Evolutionary conservation across 192 early-diverging fungal genomes (phyloP).

Genomic region (Entophlyctis luteolus): DNA sequence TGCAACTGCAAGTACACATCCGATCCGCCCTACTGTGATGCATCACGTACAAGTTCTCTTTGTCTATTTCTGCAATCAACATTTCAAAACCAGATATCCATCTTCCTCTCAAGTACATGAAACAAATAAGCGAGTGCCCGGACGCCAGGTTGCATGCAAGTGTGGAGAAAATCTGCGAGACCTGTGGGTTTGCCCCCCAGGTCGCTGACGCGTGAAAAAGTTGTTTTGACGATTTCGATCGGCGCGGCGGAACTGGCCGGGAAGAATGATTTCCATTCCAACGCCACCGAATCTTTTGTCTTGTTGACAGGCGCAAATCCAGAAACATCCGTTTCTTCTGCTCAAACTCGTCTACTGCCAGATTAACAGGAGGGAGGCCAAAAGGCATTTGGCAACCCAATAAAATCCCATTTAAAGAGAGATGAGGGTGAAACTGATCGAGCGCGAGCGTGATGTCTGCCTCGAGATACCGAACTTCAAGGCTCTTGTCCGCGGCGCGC

Average conservation of each 20-base stretch:
- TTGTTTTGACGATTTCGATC: too few species aligned
- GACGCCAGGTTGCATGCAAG: neutral
- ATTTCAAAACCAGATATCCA: constrained; percentile 13
- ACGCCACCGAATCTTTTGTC: too few species aligned
- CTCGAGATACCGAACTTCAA: constrained; percentile 3
- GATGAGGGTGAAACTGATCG: constrained; percentile 5
- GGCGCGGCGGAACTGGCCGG: too few species aligned
- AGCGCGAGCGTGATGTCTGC: neutral
- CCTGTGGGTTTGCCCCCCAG: constrained; percentile 24
- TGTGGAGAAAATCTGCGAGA: constrained; percentile 25
- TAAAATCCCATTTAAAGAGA: too few species aligned
- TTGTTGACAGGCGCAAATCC: too few species aligned
- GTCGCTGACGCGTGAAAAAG: constrained; percentile 10
- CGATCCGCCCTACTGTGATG: constrained; percentile 34
- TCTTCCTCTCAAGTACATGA: constrained; percentile 30
- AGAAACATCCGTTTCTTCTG: too few species aligned
- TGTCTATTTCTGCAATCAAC: neutral
- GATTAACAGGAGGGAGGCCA: too few species aligned
- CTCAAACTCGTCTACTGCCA: too few species aligned
- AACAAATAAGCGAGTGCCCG: constrained; percentile 20
- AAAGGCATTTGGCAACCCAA: too few species aligned
- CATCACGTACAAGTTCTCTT: constrained; percentile 13
- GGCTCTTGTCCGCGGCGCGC: neutral
- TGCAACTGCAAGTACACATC: constrained; percentile 37
- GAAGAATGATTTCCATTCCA: too few species aligned